Evolutionary conservation across 306 rosid species (phyloP).

Genomic region (Betula pendula): DNA sequence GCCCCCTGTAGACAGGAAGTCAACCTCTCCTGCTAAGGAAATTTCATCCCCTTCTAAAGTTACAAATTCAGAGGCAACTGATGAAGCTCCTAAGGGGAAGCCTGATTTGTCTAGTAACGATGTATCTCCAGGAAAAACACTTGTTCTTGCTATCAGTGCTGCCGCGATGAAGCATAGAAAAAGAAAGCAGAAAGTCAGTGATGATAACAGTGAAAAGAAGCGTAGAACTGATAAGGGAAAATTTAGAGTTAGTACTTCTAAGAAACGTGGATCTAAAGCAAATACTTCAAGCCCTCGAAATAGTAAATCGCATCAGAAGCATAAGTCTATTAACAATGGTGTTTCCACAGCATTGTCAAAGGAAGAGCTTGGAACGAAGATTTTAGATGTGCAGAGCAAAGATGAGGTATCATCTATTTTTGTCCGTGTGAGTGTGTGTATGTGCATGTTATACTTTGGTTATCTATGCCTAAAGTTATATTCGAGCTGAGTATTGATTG

Average conservation of each 20-base stretch:
- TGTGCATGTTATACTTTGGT: not conserved
- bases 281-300: conserved; percentile 37
- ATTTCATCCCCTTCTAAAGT: conserved; percentile 48
- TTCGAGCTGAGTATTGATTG: no score
- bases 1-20: conserved; percentile 42
- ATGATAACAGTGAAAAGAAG: conserved; percentile 58
- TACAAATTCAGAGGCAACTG: conserved; percentile 46
- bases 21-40: conserved; percentile 53
- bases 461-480: conserved; percentile 10
- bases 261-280: conserved; percentile 44
- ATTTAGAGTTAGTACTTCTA: conserved; percentile 35
- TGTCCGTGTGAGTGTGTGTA: not conserved
- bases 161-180: conserved; percentile 51
- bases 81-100: conserved; percentile 48
- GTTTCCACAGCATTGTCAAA: conserved; percentile 50
- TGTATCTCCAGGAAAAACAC: conserved; percentile 47
- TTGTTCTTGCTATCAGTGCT: conserved; percentile 71
- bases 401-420: conserved; percentile 58
- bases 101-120: conserved; percentile 46
- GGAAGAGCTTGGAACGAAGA: conserved; percentile 55
- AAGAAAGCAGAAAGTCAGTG: conserved; percentile 58
- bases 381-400: conserved; percentile 49
- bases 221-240: conserved; percentile 67
- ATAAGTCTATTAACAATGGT: conserved; percentile 52
- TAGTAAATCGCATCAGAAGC: conserved; percentile 60